Evolutionary conservation across 306 rosid genomes (phyloP), one percentile per base, ranked within the genome.

Genomic region (Dalbergia cochinchinensis): DNA sequence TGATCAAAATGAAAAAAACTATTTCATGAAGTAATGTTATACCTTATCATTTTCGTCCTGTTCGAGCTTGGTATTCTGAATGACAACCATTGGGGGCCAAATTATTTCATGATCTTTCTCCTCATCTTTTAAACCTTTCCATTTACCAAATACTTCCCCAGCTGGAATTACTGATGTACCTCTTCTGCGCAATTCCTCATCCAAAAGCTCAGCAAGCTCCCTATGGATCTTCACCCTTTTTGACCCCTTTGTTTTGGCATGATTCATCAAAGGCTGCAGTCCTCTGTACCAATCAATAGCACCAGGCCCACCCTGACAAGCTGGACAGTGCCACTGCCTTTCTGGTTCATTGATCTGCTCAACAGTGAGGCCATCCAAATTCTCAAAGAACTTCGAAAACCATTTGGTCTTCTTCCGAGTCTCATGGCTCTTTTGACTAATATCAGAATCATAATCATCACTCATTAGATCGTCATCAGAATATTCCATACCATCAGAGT

Each of bases 321-420:
- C 94, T 35, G 96, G 96, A 82, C 94, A 90, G 68, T 92, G 97
- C 94, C 97, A 92, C 82, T 88, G 89, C 86, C 96, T 87, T 47
- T 72, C 90, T 10, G 92, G 91, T 18, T 92, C 91, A 71, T 69
- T 85, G 1, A 92, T 87, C 69, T 88, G 83, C 0, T 71, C 89
- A 8, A 86, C 63, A 12, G 88, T 60, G 58, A 92, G 75, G 48
- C 45, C 20, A 61, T 91, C 92, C 77, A 92, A 81, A n/a, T 78
- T 79, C 73, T 82, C 83, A 20, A 92, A 89, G 68, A 88, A 89
- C 2, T 86, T 87, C 58, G 66, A 61, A 61, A 91, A 83, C 90
- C 92, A 89, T 58, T 79, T 85, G 61, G 41, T 86, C 76, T 86
- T 82, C 85, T 85, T 88, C 44, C 87, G 86, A 71, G 89, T 85